Percentiles rank a stretch among this genome's conserved stretches.
These are phyloP conservation scores for Ophiognomonia clavigignenti-juglandacearum DNA, from an alignment of 2,329 filamentous ascomycete genomes.

Conservation along the genomic window DNA sequence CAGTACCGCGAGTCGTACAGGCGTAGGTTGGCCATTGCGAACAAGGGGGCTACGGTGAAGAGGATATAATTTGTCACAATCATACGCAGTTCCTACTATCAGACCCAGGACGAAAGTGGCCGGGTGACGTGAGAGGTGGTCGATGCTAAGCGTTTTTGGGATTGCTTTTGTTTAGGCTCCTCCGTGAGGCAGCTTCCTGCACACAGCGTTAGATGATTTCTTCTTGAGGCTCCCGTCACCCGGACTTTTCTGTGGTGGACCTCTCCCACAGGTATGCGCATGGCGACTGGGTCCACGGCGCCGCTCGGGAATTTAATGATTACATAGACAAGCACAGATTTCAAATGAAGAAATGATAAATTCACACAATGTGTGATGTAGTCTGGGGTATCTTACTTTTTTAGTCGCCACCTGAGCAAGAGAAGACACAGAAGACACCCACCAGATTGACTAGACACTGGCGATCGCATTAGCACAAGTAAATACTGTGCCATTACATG, in stretches of 20 bases:
- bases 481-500: no score
- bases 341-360: constrained; percentile 10
- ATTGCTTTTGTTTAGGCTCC: neutral
- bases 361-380: neutral
- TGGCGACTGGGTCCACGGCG: neutral
- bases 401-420: no score
- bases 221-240: no score
- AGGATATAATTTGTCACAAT: constrained; percentile 23
- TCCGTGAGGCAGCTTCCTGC: constrained; percentile 2
- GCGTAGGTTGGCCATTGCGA: constrained; percentile 40
- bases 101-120: no score
- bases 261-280: neutral
- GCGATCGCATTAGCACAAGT: no score
- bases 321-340: constrained; percentile 5
- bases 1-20: constrained; percentile 61
- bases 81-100: no score
- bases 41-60: constrained; percentile 25
- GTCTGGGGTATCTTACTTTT: no score
- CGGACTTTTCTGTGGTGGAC: no score
- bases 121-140: neutral
- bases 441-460: no score
- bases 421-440: no score
- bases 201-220: neutral
- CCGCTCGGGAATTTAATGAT: constrained; percentile 10
- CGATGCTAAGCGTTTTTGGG: neutral